Base-by-base conservation (phyloP, 116 monocot genomes). In the Zostera marina region DNA sequence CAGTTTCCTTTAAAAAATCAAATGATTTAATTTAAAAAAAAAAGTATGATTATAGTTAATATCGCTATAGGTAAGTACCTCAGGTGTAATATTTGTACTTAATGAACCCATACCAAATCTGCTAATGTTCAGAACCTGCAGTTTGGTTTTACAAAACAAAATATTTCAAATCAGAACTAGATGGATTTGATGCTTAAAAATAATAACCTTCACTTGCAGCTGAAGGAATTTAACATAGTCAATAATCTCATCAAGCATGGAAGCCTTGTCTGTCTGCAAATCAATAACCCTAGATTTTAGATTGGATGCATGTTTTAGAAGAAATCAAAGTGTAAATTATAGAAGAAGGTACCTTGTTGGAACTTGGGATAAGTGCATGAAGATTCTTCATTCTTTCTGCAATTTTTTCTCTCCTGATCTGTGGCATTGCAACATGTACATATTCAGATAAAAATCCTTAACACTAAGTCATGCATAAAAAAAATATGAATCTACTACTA, bases 181-280 rank as follows among this genome's bases (percentile, higher is more conserved):
- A 53, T 11, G 52, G 32, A 41, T 41, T 56, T 12, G 59, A 39
- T 2, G 49, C 49, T 24, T 23, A 62, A 43, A 15, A 42, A 59
- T 59, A 2, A n/a, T 57, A 66, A 94, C 94, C 88, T 88, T 88
- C 52, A 88, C 87, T 84, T 94, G 88, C 42, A 84, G 73, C 68
- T 94, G 81, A 61, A 94, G 79, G 63, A 94, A 94, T 62, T 82
- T 94, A 44, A 88, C 88, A 73, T 94, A 88, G 57, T 84, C 93
- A 25, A 94, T 94, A 43, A 88, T 84, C 60, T 84, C 88, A 68
- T 93, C 93, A 41, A 93, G 81, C 93, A 88, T 93, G 19, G 88
- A 84, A 58, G 88, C 93, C 68, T 84, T 94, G 51, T 93, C 88
- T 23, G 81, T 64, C 94, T 94, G 88, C 73, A 70, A 11, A 72